Evolutionary conservation across 768 basidiomycete genomes (phyloP), one percentile per base, ranked within the genome.

Genomic region (Amanita rimosa): DNA sequence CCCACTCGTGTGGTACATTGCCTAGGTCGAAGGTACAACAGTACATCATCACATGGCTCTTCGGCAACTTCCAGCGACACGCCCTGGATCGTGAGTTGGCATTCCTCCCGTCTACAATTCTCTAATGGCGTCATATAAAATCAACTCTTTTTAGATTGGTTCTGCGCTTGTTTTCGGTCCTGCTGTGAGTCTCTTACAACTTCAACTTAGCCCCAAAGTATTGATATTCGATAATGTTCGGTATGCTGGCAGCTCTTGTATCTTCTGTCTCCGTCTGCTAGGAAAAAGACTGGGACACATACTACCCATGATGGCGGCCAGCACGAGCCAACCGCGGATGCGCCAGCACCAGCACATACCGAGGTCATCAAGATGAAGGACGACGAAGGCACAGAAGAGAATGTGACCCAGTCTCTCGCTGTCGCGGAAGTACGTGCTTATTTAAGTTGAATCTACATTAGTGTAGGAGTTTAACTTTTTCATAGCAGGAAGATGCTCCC

Each of bases 71-170:
- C 36, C 40, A 55, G 55, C 31, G 55, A 55, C 39, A 51, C 41
- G 44, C 53, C 55, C 24, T 55, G 55, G 55, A 50, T 55, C 37
- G 55, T 55, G 45, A 40, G 55, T 49, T 17, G 45, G 26, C 26
- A 3, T 26, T 6, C 33, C 50, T 34, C 11, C 27, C 29, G 41
- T 24, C 22, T 24, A 24, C 2, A 24, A 24, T 24, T 24, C 22
- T 24, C 22, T 24, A 3, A 3, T 2, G 22, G 22, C 22, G 27
- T 26, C 14, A 27, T 16, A 22, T 31, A 6, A 3, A 22, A 2
- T 22, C 22, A 22, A 22, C 22, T 22, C 22, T 22, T 31, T 4
- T 34, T 45, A 55, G 55, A 53, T 55, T 46, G 55, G 46, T 22
- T 55, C 55, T 49, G 52, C 37, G 11, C 11, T 53, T 17, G 34